Evolutionary conservation across 129 eudicot genomes (phyloP), one percentile per base, ranked within the genome.

Genomic region (Escallonia rubra): DNA sequence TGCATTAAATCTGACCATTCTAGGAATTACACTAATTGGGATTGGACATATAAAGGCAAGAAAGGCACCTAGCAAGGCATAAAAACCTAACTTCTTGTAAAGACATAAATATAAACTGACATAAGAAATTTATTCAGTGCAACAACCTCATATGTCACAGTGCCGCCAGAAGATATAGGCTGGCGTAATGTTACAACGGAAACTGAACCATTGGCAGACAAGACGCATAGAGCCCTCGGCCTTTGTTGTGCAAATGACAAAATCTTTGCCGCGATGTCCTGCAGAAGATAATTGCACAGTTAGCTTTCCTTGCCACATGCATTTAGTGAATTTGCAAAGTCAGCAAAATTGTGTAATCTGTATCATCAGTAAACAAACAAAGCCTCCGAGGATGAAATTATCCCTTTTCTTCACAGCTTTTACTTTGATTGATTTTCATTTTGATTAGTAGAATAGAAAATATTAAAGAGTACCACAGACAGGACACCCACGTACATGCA

Each of bases 161-260:
- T 76, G 61, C 78, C 79, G 55, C 79, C 85, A 62, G 90, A 71
- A 61, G 82, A 70, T 57, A 84, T 73, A 61, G 83, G 80, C 41
- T 83, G 93, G 15, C 90, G 86, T 68, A 89, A 61, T 34, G 91
- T 87, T 39, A 89, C 81, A 3, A 76, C 68, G 44, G 93, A 83
- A 73, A 89, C 79, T 7, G 87, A 49, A 61, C 96, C 96, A 57
- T 72, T 89, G 13, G 83, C 96, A 40, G 96, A 83, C 75, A 89
- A 63, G 64, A 89, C 74, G 76, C 96, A 89, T 72, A 89, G 71
- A 69, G 90, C 93, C 77, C 93, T 86, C n/a, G 87, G 87, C 72
- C 90, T 73, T 72, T 86, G 95, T 69, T 86, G 87, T 66, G 96
- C 85, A 61, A 89, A 89, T 4, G 87, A 76, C 57, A 86, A 59